Base-by-base conservation (phyloP, 2,329 filamentous ascomycete genomes). In the Cordyceps pruinosa region DNA sequence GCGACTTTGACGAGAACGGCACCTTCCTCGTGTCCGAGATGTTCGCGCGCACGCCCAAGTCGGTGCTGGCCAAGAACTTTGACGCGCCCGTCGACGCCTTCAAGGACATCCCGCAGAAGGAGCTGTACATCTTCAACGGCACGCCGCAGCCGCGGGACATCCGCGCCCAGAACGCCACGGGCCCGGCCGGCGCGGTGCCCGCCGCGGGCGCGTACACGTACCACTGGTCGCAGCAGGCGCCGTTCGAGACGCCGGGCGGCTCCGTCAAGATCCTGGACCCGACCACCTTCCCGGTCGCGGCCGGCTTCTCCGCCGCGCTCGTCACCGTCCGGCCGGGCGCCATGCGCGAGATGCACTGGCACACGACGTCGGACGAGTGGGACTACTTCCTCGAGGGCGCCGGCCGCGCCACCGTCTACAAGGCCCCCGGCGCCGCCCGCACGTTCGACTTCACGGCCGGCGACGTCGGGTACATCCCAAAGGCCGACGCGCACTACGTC, bases 281-380 rank as follows among this genome's bases (percentile, higher is more conserved):
- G 0, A 65, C 69, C 0, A 81, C 75, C 1, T 86, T 86, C 68
- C 83, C 83, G 5, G 70, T 83, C 28, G 79, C 83, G 0, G 67
- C 65, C 12, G 75, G 73, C 56, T 83, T 85, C 66, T 79, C 81
- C 4, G 77, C 77, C 0, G 81, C 80, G 0, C 71, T 85, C 2
- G 78, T 85, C 10, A 81, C 77, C 2, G 71, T 85, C 32, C 72
- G 83, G 62, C 82, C 83, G 0, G 83, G 83, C n/a, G 82, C 82
- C 1, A 81, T 86, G 79, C 77, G 83, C 23, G 83, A 86, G 65
- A 70, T 86, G 44, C 83, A 86, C 70, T 86, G 83, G 82, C 82
- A 86, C 69, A 78, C 79, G 1, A 75, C 73, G 1, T 77, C 74
- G 9, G 82, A 85, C 65, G 82, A 85, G 67, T 85, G 82, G 82